Evolutionary conservation across 106 monocot species (phyloP), one percentile per base, ranked within the genome.

Genomic region (Amphibolis antarctica): DNA sequence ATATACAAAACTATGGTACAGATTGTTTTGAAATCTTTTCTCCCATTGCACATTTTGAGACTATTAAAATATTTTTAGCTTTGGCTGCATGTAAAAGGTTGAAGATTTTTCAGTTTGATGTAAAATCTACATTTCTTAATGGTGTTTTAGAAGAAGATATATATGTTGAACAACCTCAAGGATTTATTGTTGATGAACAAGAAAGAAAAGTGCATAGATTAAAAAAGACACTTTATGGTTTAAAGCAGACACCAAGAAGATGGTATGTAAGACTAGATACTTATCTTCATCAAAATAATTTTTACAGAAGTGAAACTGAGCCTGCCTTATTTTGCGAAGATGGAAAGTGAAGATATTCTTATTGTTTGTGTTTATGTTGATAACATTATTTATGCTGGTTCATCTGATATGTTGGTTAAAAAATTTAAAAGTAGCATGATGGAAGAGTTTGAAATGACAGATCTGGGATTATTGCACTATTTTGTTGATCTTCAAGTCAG

Each of bases 101-200:
- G 29, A 0, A 19, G 19, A 0, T 42, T 19, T 61, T 0, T 42
- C 18, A 61, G 11, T 20, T 61, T 61, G 61, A 61, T 3, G 61
- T 61, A n/a, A 61, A 61, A 61, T 61, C 0, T 13, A 3, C 43
- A 20, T 61, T 61, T 12, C 5, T 31, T 20, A 61, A 61, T 61
- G 17, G 29, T 42, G 1, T 0, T 28, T 61, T 61, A 19, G 17
- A 36, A 1, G 61, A 61, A 10, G 43, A 61, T 42, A 13, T 42
- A 9, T 61, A 61, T 43, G 20, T 42, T 61, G 21, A 42, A 0
- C 0, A 61, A 42, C 61, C 0, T 0, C 0, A 61, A 42, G 61
- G 60, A 36, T 61, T 61, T n/a, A 30, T 42, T 3, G 20, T 42
- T 15, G 12, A 61, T 18, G 61, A 20, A 11, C 12, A 43, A 44